A percentile compares a stretch with the other conserved stretches of the same genome.
Conservation (phyloP, 345 rosid species). For the Zanthoxylum bungeanum region DNA sequence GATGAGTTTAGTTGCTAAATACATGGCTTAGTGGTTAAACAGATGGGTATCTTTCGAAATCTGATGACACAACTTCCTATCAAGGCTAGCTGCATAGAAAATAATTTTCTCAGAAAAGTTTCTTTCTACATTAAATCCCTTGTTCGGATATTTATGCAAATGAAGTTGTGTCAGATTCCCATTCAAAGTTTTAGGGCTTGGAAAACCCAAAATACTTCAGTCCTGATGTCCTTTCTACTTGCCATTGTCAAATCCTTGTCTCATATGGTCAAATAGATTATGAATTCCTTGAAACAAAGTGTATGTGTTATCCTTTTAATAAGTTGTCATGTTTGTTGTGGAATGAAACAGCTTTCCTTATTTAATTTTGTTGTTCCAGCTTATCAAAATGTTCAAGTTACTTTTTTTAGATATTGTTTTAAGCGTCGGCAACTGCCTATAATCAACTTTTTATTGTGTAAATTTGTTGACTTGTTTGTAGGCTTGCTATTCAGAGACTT, state of each 20-base stretch:
- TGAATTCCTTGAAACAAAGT: not conserved
- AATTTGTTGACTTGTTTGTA: slow-evolving; percentile 1
- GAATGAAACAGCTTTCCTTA: not conserved
- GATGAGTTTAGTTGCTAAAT: not conserved
- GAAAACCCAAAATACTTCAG: not conserved
- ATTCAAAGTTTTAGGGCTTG: not conserved
- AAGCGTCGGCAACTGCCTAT: too few species aligned
- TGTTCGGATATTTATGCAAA: not conserved
- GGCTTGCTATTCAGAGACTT: too few species aligned
- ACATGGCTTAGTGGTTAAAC: not conserved
- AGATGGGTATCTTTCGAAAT: not conserved
- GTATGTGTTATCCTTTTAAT: not conserved
- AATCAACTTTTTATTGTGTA: not conserved
- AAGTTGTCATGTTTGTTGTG: not conserved
- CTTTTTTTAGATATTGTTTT: too few species aligned
- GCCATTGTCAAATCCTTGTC: not conserved
- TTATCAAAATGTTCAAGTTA: not conserved
- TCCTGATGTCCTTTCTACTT: not conserved
- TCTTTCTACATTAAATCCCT: not conserved
- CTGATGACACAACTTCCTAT: not conserved
- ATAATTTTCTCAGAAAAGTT: not conserved
- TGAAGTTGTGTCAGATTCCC: not conserved
- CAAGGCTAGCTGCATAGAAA: not conserved
- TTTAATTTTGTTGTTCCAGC: not conserved
- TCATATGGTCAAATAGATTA: not conserved